phyloP scores from a whole-genome alignment of 2,329 filamentous ascomycete genomes.

The Aspergillus arachidicola region DNA sequence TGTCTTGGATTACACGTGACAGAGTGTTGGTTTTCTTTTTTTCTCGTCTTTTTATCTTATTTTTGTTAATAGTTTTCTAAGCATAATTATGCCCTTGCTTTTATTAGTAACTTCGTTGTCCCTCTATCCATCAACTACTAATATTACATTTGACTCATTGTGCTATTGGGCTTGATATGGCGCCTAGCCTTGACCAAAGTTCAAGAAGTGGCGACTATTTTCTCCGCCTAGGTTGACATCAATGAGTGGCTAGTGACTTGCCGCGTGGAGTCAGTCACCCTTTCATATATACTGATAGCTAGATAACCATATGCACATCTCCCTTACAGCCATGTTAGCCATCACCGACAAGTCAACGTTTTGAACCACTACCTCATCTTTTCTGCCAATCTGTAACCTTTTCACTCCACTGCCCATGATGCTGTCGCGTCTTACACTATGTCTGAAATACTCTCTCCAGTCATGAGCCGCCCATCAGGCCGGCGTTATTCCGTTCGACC shows the following conservation, averaged over 20 bases:
- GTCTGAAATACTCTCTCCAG: conserved; percentile 25
- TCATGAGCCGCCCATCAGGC: conserved; percentile 23
- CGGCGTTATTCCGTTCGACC: conserved; percentile 46
- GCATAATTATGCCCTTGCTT: not conserved
- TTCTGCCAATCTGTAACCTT: not conserved
- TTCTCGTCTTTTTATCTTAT: not conserved
- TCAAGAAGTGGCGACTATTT: not conserved
- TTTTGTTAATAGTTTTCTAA: not conserved
- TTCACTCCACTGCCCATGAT: conserved; percentile 29
- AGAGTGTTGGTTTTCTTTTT: not conserved
- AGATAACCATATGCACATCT: not conserved
- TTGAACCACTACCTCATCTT: not conserved
- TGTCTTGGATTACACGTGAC: not conserved
- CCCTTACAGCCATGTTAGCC: not conserved
- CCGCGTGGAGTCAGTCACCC: not conserved
- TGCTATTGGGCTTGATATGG: not conserved
- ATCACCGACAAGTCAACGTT: not conserved
- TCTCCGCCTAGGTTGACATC: not conserved
- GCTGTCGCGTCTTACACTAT: conserved; percentile 28
- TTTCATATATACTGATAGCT: not conserved
- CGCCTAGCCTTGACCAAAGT: not conserved
- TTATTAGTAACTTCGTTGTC: not conserved
- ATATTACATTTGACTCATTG: not conserved
- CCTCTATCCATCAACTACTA: not conserved
- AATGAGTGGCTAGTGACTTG: conserved; percentile 5